phyloP scores from a whole-genome alignment of 2,329 filamentous ascomycete genomes.

The Cadophora luteo-olivacea region DNA sequence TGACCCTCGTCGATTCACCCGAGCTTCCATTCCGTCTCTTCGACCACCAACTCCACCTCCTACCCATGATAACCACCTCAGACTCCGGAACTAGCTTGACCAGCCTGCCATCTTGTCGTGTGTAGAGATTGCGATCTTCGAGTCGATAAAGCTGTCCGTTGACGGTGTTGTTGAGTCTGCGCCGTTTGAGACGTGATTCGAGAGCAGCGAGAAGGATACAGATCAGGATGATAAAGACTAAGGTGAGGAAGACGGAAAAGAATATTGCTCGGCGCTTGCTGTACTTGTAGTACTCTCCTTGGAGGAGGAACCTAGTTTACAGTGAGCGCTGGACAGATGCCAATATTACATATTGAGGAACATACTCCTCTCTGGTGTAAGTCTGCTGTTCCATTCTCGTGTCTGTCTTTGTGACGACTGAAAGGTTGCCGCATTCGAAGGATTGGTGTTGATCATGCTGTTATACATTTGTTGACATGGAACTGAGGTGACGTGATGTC shows the following conservation, averaged over 20 bases:
- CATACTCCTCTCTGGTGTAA: constrained; percentile 3
- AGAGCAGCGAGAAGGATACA: background rate
- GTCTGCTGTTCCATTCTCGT: background rate
- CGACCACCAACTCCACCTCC: constrained; percentile 3
- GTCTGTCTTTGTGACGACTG: background rate
- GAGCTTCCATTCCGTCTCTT: background rate
- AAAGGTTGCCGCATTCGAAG: background rate
- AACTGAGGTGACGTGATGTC: background rate
- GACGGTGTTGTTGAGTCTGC: background rate
- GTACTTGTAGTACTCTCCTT: background rate
- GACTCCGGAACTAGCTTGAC: background rate
- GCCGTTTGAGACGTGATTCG: background rate
- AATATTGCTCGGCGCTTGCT: background rate
- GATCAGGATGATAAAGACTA: background rate
- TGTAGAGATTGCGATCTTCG: background rate
- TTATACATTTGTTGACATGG: background rate
- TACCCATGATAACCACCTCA: background rate
- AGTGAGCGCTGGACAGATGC: background rate
- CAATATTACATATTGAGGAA: background rate
- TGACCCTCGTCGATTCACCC: background rate
- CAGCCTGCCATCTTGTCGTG: background rate
- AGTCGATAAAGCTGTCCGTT: background rate
- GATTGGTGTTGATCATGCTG: background rate
- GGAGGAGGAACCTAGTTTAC: background rate
- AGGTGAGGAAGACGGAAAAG: background rate